Percentiles rank a stretch among this genome's conserved stretches.
These are phyloP conservation scores for Echeveria elegans DNA, from an alignment of 164 flowering plant genomes.

Conservation along the genomic window DNA sequence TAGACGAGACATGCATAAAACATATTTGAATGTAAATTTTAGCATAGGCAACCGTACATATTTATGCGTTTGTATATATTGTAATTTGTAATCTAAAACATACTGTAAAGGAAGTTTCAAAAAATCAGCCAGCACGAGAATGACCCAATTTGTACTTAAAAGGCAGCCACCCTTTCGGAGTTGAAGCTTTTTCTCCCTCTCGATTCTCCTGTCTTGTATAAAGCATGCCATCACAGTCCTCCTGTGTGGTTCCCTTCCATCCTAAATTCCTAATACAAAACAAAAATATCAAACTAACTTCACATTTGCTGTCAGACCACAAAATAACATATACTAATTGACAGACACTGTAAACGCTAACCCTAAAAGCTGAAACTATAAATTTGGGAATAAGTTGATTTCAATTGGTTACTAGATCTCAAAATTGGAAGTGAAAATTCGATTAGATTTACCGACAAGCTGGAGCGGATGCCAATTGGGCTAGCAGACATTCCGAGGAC, in stretches of 20 bases:
- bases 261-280: conserved; percentile 54
- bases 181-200: conserved; percentile 53
- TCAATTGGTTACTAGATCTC: neutral
- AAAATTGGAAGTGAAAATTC: too few species aligned
- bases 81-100: neutral
- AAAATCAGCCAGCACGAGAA: neutral
- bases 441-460: conserved; percentile 45
- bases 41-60: too few species aligned
- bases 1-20: too few species aligned
- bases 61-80: neutral
- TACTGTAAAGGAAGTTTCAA: neutral
- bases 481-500: conserved; percentile 70
- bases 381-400: too few species aligned
- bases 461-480: conserved; percentile 80
- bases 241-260: conserved; percentile 70
- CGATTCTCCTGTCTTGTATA: conserved; percentile 84
- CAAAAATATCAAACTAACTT: neutral
- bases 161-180: conserved; percentile 95
- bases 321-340: too few species aligned
- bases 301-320: neutral
- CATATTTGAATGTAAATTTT: too few species aligned
- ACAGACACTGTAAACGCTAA: too few species aligned
- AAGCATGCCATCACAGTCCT: conserved; percentile 89
- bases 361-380: too few species aligned
- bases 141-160: conserved; percentile 58